Evolutionary conservation across 31 red algal genomes (phyloP), one percentile per base, ranked within the genome.

Genomic region (Porphyra umbilicalis): DNA sequence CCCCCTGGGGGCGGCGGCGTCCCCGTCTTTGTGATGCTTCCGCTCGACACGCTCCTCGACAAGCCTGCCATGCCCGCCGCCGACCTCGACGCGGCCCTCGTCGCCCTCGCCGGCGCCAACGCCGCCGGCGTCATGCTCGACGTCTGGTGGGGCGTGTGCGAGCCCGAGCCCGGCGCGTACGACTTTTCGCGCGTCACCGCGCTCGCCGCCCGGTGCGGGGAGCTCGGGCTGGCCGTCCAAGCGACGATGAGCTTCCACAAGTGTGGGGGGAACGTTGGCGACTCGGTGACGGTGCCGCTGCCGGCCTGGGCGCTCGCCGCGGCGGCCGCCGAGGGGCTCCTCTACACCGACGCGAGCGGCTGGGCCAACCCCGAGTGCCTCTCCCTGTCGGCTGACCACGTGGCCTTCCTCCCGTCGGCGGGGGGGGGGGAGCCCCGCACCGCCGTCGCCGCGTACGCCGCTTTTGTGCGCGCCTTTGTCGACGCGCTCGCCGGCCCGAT

Each of bases 61-160:
- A 18, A 35, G 20, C 75, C 85, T 14, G 38, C 34, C 6, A 80
- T 84, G 31, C 46, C 39, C 32, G 33, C 20, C 1, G 25, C 34
- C 29, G 31, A 35, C 6, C 57, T 94, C 0, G 34, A 77, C 40
- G 35, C 33, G 25, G 35, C 80, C 4, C 76, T 94, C 18, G 34
- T 39, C 33, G 30, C 81, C 33, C 82, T 96, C 8, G 71, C 37
- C 33, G 78, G n/a, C 36, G 81, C 84, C 34, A 79, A 87, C 78
- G 81, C 80, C 35, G 34, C 38, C 34, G 94, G 94, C 76, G 82
- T 96, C 29, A 96, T 96, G 94, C 36, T 96, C 10, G 94, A 96
- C 76, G 79, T 96, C 6, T 96, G 94, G 94, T 96, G 94, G 94
- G 85, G 81, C 67, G 76, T 95, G 75, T 91, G 89, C 39, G 94